These are phyloP conservation scores for Abelmoschus esculentus DNA, from an alignment of 345 rosid genomes.

Conservation along the genomic window DNA sequence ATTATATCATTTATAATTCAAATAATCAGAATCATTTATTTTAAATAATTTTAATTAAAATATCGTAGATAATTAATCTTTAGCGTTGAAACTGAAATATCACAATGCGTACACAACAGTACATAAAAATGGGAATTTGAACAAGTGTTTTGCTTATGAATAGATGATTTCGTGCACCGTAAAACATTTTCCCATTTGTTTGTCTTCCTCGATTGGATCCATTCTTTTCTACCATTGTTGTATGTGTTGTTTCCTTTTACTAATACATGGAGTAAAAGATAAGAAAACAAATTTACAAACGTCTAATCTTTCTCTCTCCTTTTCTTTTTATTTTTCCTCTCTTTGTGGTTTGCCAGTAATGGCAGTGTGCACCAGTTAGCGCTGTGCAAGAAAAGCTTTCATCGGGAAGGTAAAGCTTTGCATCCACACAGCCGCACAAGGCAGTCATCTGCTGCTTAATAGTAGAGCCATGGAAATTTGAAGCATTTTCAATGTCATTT, in stretches of 20 bases:
- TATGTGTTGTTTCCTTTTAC: not conserved
- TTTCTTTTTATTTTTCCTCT: not conserved
- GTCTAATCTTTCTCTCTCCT: conserved; percentile 8
- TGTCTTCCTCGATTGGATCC: conserved; percentile 55
- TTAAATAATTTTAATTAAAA: too few relatives aligned
- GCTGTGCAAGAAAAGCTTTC: conserved; percentile 55
- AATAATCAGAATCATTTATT: too few relatives aligned
- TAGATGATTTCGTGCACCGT: conserved; percentile 20
- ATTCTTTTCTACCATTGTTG: conserved; percentile 24
- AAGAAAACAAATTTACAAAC: not conserved
- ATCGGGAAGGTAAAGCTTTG: conserved; percentile 77
- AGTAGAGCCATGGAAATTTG: not conserved
- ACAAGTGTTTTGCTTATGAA: not conserved
- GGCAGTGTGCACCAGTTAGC: conserved; percentile 49
- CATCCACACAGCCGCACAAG: not conserved
- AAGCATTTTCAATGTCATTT: not conserved
- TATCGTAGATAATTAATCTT: too few relatives aligned
- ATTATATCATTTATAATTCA: too few relatives aligned
- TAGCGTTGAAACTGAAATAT: not conserved
- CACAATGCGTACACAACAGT: not conserved
- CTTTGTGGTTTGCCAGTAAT: conserved; percentile 40
- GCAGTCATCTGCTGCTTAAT: not conserved
- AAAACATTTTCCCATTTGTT: conserved; percentile 8
- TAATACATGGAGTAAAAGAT: not conserved
- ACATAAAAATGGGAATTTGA: not conserved